Evolutionary conservation across 257 asterid species (phyloP), one percentile per base, ranked within the genome.

Genomic region (Linaria vulgaris): DNA sequence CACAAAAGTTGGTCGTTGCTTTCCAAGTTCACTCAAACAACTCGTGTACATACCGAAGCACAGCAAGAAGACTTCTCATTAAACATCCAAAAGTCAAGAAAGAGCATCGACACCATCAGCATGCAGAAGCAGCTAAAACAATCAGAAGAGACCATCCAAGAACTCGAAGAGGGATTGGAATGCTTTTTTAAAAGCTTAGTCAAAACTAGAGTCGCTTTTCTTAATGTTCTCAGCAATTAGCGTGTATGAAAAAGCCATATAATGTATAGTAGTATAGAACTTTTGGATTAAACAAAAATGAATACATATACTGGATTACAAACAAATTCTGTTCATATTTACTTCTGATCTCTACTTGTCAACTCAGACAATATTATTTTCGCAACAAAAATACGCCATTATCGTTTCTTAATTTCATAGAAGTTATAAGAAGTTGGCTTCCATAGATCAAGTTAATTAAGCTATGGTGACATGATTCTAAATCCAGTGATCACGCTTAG

Each of bases 181-280:
- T 13, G 38, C 17, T 51, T 64, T 48, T 70, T 47, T 45, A 46
- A 12, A 51, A 64, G 58, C 49, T 51, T 49, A 63, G 54, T 67
- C 17, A 72, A 67, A 54, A 56, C 24, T 16, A 67, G 73, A 47
- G 73, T 46, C 19, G 46, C 73, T 25, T 66, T 67, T 10, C 78
- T 73, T n/a, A 73, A 61, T 55, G 50, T 46, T 56, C 71, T 69
- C 59, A 72, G 62, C 30, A 68, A 63, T 9, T 79, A 72, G 52
- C n/a, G n/a, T n/a, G n/a, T n/a, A n/a, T n/a, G n/a, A n/a, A n/a
- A n/a, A n/a, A n/a, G 30, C 17, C 45, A 60, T 8, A 20, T 6
- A n/a, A 14, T 62, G 19, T n/a, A n/a, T n/a, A n/a, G n/a, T n/a
- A n/a, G 49, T 45, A 46, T 22, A 27, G 7, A 25, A 38, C 3